phyloP scores from a whole-genome alignment of 2,329 filamentous ascomycete species.

The Fusarium sp. region DNA sequence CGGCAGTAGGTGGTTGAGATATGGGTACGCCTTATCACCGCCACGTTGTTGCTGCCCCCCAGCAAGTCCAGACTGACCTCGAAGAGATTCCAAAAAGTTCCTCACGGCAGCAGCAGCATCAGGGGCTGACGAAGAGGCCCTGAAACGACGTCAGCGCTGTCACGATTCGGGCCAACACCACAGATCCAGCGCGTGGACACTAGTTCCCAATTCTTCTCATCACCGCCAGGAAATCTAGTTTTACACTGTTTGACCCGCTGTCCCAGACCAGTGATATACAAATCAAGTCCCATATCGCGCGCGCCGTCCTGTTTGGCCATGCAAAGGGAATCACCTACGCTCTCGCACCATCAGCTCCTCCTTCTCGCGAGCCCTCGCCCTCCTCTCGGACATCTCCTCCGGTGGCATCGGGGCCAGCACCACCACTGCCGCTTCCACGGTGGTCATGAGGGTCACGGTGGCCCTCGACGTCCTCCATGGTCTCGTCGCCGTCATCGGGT shows the following conservation, averaged over 20 bases:
- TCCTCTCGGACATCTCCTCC: constrained; percentile 93
- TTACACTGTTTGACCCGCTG: constrained; percentile 48
- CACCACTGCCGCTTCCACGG: constrained; percentile 75
- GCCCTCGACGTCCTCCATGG: constrained; percentile 73
- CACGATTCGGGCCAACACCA: constrained; percentile 39
- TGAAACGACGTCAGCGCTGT: constrained; percentile 62
- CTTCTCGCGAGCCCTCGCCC: constrained; percentile 88
- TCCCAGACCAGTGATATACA: constrained; percentile 38
- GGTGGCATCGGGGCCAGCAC: constrained; percentile 87
- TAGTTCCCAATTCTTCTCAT: constrained; percentile 47
- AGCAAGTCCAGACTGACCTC: constrained; percentile 63
- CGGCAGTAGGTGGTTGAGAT: constrained; percentile 86
- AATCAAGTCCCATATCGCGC: constrained; percentile 37
- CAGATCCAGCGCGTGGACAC: constrained; percentile 41
- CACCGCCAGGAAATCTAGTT: constrained; percentile 48
- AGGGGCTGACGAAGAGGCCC: constrained; percentile 68
- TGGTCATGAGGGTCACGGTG: constrained; percentile 70
- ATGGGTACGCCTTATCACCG: constrained; percentile 76
- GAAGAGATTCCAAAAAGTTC: constrained; percentile 88
- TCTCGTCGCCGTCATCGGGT: constrained; percentile 65
- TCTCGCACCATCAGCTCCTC: constrained; percentile 96
- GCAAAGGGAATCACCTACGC: constrained; percentile 83
- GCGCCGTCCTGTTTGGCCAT: constrained; percentile 43
- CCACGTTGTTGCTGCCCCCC: constrained; percentile 51
- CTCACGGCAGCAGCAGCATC: constrained; percentile 85